A percentile compares a stretch with the other conserved stretches of the same genome.
Conservation (phyloP, 495 filamentous ascomycete genomes). For the Penicillium desertorum region DNA sequence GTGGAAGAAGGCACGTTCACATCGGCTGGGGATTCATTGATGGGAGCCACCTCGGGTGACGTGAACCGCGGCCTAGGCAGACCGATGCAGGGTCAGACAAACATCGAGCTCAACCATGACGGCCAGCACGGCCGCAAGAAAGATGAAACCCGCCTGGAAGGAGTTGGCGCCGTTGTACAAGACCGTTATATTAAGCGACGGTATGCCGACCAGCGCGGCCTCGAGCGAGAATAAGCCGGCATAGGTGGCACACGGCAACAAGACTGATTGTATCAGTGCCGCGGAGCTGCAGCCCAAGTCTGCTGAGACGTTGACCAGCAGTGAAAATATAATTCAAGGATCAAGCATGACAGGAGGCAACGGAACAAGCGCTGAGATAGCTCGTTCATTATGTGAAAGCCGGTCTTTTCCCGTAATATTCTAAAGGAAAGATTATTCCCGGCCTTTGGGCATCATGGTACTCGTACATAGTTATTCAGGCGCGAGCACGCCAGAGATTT, state of each 20-base stretch:
- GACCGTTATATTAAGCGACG: conserved; percentile 27
- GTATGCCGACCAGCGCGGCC: conserved; percentile 31
- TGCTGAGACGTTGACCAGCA: too few species aligned
- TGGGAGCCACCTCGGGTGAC: conserved; percentile 62
- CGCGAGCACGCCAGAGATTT: too few species aligned
- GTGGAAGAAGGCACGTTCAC: conserved; percentile 38
- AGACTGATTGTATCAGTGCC: conserved; percentile 33
- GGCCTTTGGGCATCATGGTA: too few species aligned
- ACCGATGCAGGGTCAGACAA: conserved; percentile 61
- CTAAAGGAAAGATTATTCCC: too few species aligned
- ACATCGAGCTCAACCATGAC: conserved; percentile 55
- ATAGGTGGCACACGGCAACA: conserved; percentile 27
- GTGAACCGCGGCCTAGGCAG: conserved; percentile 61
- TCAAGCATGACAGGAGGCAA: too few species aligned
- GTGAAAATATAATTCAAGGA: too few species aligned
- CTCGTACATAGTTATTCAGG: too few species aligned
- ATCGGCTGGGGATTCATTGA: conserved; percentile 53
- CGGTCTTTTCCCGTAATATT: too few species aligned
- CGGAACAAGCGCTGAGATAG: too few species aligned
- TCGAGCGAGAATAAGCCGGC: conserved; percentile 31
- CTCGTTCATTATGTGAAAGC: too few species aligned
- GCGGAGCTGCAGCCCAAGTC: neutral
- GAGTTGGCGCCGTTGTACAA: conserved; percentile 47
- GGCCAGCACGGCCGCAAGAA: conserved; percentile 54
- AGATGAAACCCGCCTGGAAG: conserved; percentile 53